Conservation (phyloP, 2,329 filamentous ascomycete genomes). For the Geosmithia putterillii region DNA sequence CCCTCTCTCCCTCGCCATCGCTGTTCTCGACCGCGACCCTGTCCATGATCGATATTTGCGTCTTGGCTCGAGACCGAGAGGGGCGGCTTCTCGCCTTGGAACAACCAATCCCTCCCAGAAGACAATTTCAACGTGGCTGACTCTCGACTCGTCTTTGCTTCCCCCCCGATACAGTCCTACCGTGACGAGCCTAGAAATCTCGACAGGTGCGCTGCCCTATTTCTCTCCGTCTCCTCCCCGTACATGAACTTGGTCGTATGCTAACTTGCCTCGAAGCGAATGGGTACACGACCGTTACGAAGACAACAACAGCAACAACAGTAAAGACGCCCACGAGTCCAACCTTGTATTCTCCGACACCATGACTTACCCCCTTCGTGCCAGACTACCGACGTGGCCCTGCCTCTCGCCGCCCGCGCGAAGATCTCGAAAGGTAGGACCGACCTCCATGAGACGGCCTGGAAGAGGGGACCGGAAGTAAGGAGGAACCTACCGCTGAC, state of each 20-base stretch:
- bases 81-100: constrained; percentile 14
- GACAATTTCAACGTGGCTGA: constrained; percentile 16
- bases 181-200: constrained; percentile 54
- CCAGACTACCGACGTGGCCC: constrained; percentile 26
- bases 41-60: constrained; percentile 16
- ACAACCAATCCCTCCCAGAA: constrained; percentile 4
- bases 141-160: constrained; percentile 13
- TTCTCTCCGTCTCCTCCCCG: neutral
- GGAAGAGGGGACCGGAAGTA: neutral
- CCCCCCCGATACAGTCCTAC: constrained; percentile 40
- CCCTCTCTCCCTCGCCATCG: neutral
- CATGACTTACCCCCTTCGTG: constrained; percentile 9
- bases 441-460: neutral
- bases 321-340: constrained; percentile 1
- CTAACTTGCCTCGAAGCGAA: constrained; percentile 42
- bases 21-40: constrained; percentile 9
- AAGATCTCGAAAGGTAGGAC: constrained; percentile 22
- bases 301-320: constrained; percentile 49
- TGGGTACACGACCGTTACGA: constrained; percentile 92
- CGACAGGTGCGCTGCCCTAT: constrained; percentile 45
- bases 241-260: too few relatives aligned
- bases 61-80: constrained; percentile 16
- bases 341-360: neutral
- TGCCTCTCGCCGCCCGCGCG: constrained; percentile 28
- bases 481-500: neutral